Evolutionary conservation across 2,329 filamentous ascomycete species (phyloP).

Genomic region (Waltergamsia citrina): DNA sequence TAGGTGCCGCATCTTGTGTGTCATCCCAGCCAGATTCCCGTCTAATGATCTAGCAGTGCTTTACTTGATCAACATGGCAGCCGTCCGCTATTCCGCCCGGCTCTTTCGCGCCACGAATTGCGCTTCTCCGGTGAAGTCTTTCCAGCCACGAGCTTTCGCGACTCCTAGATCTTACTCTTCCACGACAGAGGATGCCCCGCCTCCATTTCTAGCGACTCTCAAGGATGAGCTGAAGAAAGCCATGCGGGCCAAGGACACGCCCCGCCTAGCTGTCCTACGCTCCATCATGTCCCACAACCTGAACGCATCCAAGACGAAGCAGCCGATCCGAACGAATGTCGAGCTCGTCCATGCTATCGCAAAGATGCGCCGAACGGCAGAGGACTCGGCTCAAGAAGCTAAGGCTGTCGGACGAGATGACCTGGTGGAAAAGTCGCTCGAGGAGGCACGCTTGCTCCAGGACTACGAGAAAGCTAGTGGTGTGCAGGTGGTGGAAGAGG

Average conservation of each 20-base stretch:
- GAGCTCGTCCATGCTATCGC: conserved; percentile 60
- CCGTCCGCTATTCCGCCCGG: no score
- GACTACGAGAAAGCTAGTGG: conserved; percentile 53
- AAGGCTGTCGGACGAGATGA: conserved; percentile 54
- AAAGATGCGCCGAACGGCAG: conserved; percentile 48
- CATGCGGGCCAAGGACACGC: conserved; percentile 55
- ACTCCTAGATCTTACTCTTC: conserved; percentile 20
- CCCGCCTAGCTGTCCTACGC: conserved; percentile 60
- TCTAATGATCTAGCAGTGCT: no score
- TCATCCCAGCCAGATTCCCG: no score
- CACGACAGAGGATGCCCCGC: conserved; percentile 23
- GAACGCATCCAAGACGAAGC: conserved; percentile 65
- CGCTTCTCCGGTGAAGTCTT: neutral
- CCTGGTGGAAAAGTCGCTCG: conserved; percentile 60
- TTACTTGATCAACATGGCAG: no score
- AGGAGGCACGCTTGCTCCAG: conserved; percentile 54
- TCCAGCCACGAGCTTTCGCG: conserved; percentile 3
- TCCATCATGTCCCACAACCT: conserved; percentile 58
- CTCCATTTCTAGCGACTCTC: conserved; percentile 26
- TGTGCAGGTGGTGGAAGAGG: conserved; percentile 47
- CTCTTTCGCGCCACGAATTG: conserved; percentile 9
- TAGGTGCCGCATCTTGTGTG: no score
- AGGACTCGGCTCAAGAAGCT: conserved; percentile 56
- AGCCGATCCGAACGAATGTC: conserved; percentile 61
- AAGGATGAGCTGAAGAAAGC: conserved; percentile 55